Base-by-base conservation (phyloP, 2,329 filamentous ascomycete genomes). In the Alternaria triticimaculans region DNA sequence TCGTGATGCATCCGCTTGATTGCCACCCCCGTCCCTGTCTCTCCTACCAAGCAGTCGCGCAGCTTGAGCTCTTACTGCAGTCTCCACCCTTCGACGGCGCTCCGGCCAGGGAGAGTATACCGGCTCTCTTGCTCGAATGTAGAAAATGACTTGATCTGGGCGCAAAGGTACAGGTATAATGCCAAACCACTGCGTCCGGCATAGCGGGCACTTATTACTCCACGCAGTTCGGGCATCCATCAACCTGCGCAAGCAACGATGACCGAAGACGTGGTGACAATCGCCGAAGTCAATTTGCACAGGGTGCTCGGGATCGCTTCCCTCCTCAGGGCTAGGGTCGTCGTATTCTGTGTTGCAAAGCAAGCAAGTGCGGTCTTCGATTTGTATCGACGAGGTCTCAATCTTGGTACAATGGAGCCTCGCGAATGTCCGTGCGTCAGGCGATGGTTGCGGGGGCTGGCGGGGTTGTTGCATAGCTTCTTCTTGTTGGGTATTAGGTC, bases 1-100 rank as follows among this genome's bases (percentile, higher is more conserved):
- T 41, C 2, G 33, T 0, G 33, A 1, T 41, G 33, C 1, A 41
- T n/a, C 33, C 5, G 8, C 15, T 41, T 9, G 33, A 15, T 3
- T n/a, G 4, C 15, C 1, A 41, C 15, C 0, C 0, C 8, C 33
- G 1, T 41, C 15, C 1, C 33, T 1, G 15, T 41, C 33, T 41
- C 33, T 41, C 1, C 33, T 41, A 0, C 33, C 33, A 5, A 2
- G 33, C 33, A 41, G 33, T 41, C 33, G 33, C 33, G 33, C 33
- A 41, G 1, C 1, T 1, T 1, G 0, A n/a, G 0, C 33, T n/a
- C 15, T n/a, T 0, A 41, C 33, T 3, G 33, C 33, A 0, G 15
- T n/a, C 0, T 1, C 33, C 33, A 41, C 0, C 2, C 33, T 41
- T n/a, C 33, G 33, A 2, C 33, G 33, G 1, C 33, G 33, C 2